These are phyloP conservation scores for Capsicum baccatum DNA, from an alignment of 257 asterid species.

Conservation along the genomic window DNA sequence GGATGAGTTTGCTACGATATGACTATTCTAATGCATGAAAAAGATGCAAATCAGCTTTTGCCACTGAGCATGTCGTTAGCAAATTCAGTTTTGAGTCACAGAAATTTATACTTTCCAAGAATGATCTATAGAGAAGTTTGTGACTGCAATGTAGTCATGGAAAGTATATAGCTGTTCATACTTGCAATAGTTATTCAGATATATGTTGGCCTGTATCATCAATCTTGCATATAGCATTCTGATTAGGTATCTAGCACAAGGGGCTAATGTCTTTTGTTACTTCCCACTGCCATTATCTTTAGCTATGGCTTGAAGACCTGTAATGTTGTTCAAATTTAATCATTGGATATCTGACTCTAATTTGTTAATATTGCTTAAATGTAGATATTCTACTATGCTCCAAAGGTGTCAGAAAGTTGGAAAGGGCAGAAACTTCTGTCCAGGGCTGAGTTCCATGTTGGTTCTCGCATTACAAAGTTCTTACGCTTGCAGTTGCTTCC, in stretches of 20 bases:
- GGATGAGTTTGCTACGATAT: background rate
- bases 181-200: background rate
- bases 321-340: background rate
- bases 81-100: background rate
- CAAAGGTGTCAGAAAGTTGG: slow-evolving; percentile 94
- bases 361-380: slow-evolving; percentile 29
- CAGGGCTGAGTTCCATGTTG: slow-evolving; percentile 96
- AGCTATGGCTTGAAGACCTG: background rate
- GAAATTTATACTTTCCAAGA: background rate
- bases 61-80: background rate
- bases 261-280: slow-evolving; percentile 12
- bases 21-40: slow-evolving; percentile 10
- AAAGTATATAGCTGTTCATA: background rate
- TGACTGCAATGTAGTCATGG: background rate
- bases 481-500: slow-evolving; percentile 91
- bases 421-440: slow-evolving; percentile 95
- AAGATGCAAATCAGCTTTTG: slow-evolving; percentile 13
- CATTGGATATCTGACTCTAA: background rate
- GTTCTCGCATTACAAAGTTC: slow-evolving; percentile 89
- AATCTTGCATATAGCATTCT: background rate
- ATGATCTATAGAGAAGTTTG: slow-evolving; percentile 6
- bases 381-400: slow-evolving; percentile 92
- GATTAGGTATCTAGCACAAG: background rate
- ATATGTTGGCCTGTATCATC: slow-evolving; percentile 2
- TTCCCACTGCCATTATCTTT: slow-evolving; percentile 2